Base-by-base conservation (phyloP, 805 yeast species). In the Kluyveromyces siamensis region DNA sequence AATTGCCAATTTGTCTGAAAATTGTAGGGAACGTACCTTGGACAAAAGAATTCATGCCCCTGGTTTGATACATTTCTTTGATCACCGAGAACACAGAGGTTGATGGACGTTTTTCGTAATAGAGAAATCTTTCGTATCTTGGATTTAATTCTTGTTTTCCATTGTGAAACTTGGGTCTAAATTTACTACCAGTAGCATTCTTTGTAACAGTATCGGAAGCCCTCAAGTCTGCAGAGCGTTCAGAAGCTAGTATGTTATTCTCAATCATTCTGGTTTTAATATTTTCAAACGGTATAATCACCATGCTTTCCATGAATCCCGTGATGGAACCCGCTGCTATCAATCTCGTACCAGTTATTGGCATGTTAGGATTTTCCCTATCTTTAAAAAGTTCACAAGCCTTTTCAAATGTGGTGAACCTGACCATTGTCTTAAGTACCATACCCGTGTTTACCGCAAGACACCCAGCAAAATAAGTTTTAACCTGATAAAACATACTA, bases 261-360 rank as follows among this genome's bases (percentile, higher is more conserved):
- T 87, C 95, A 52, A 88, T 82, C 86, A 86, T 78, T 8, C 84
- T 74, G 2, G 85, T 82, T 61, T 88, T 88, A 55, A 88, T 73
- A 59, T 83, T 86, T 60, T 91, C 99, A 63, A 91, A 90, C 0
- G 98, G 99, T 17, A 93, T 85, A 19, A 91, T 79, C 74, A 85
- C 77, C 35, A 89, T 53, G 2, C 95, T 81, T 64, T 93, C 98
- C 41, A 83, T 69, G 49, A 84, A 73, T 2, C 96, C 98, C 6
- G 96, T 85, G 71, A 87, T 76, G 1, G 75, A 73, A 9, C 95
- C 96, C 3, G 96, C 96, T 50, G 85, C 80, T 8, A 87, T 85
- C 39, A 87, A 75, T 57, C 88, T 74, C 9, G 95, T 91, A 1
- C 95, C 95, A 8, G 83, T 74, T 2, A 87, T 74, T 53, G 80